phyloP scores from a whole-genome alignment of 129 eudicot genomes.

The Saposhnikovia divaricata region DNA sequence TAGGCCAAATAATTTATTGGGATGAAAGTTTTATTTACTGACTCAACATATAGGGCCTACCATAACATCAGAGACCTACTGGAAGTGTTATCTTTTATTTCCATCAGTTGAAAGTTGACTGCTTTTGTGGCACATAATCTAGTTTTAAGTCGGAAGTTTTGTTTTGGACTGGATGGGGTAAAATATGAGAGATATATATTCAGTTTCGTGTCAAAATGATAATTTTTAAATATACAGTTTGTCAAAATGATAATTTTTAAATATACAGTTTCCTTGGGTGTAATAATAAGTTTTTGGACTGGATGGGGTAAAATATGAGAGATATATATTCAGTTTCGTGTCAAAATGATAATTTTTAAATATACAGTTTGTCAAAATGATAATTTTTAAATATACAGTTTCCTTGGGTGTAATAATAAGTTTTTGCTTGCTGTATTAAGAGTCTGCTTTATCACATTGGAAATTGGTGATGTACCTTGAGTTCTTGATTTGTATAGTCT shows the following conservation, averaged over 20 bases:
- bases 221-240: no score
- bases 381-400: neutral
- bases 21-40: no score
- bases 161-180: neutral
- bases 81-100: neutral
- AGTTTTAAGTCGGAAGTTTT: neutral
- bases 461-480: neutral
- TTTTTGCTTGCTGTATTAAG: neutral
- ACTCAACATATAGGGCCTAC: neutral
- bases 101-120: neutral
- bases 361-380: no score
- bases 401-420: neutral
- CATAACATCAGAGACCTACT: neutral
- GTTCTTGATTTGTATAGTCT: neutral
- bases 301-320: neutral
- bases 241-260: neutral
- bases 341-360: no score
- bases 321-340: neutral
- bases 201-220: neutral
- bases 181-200: neutral
- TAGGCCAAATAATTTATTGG: neutral
- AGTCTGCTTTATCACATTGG: neutral
- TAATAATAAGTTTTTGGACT: neutral
- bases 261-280: neutral
- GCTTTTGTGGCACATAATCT: neutral